A percentile compares a stretch with the other conserved stretches of the same genome.
Conservation (phyloP, 495 filamentous ascomycete genomes). For the Symbiotaphrina buchneri region DNA sequence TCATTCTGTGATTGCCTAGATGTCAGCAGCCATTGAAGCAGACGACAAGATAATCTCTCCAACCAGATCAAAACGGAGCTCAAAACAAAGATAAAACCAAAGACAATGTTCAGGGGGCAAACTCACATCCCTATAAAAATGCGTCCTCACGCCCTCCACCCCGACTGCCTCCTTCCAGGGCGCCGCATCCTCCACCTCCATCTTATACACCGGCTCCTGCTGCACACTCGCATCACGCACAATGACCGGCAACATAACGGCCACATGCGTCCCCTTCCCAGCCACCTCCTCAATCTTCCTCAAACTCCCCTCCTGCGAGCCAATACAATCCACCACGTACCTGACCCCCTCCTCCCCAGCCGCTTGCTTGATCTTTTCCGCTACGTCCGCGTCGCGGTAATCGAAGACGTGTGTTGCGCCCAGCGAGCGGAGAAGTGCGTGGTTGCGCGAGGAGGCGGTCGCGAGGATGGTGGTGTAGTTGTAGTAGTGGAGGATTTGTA, state of each 20-base stretch:
- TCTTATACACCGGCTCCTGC: no score
- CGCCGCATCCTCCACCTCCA: no score
- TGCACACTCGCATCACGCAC: no score
- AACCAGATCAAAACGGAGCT: no score
- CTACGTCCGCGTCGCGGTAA: slow-evolving; percentile 16
- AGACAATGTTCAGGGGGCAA: slow-evolving; percentile 23
- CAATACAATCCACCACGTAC: slow-evolving; percentile 22
- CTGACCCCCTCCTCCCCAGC: slow-evolving; percentile 7
- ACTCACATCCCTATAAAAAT: no score
- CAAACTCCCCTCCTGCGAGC: slow-evolving; percentile 15
- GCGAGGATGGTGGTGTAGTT: slow-evolving; percentile 23
- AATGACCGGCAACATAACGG: no score
- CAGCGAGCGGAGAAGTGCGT: slow-evolving; percentile 14
- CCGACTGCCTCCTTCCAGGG: no score
- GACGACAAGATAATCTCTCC: no score
- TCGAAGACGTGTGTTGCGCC: slow-evolving; percentile 24
- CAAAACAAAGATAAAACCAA: slow-evolving; percentile 22
- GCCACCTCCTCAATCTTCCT: no score
- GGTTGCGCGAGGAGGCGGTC: slow-evolving; percentile 21
- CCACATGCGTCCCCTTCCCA: no score
- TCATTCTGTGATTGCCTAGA: slow-evolving; percentile 15
- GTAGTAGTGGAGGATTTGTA: slow-evolving; percentile 25
- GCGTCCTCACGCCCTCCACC: no score
- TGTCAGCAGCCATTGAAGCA: neutral
- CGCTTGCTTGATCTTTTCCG: slow-evolving; percentile 13